A percentile compares a stretch with the other conserved stretches of the same genome.
Evolutionary conservation across 2,329 filamentous ascomycete species (phyloP).

Genomic region (Scedosporium boydii): DNA sequence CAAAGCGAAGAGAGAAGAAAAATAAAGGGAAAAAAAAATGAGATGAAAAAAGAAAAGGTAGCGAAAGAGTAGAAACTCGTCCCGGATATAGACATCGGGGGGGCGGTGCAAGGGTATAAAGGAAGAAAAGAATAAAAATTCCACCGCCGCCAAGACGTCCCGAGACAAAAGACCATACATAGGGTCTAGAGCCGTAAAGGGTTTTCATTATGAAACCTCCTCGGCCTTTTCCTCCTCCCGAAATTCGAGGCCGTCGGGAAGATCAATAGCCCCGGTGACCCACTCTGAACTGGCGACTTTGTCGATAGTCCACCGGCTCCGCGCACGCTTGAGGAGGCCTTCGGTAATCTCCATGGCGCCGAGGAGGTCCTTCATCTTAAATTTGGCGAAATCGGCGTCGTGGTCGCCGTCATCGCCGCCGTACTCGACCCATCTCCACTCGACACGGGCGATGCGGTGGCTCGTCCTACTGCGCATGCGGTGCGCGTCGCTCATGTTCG

Average conservation of each 20-base stretch:
- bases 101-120: neutral
- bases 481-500: constrained; percentile 66
- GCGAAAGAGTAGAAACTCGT: neutral
- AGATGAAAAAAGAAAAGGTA: neutral
- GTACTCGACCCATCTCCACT: constrained; percentile 91
- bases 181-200: neutral
- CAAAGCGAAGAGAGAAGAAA: neutral
- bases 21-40: neutral
- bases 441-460: constrained; percentile 88
- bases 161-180: too few relatives aligned
- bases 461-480: constrained; percentile 73
- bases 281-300: constrained; percentile 65
- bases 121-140: neutral
- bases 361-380: constrained; percentile 54
- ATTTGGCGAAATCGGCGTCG: constrained; percentile 54
- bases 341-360: constrained; percentile 78
- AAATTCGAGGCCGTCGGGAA: constrained; percentile 53
- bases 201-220: constrained; percentile 28
- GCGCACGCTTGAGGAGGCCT: constrained; percentile 71
- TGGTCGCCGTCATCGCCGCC: constrained; percentile 80
- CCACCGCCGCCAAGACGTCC: too few relatives aligned
- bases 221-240: constrained; percentile 49
- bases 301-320: constrained; percentile 65
- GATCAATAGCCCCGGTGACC: constrained; percentile 64
- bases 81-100: neutral